Evolutionary conservation across 768 basidiomycete genomes (phyloP).

Genomic region (Leccinellum luteum): DNA sequence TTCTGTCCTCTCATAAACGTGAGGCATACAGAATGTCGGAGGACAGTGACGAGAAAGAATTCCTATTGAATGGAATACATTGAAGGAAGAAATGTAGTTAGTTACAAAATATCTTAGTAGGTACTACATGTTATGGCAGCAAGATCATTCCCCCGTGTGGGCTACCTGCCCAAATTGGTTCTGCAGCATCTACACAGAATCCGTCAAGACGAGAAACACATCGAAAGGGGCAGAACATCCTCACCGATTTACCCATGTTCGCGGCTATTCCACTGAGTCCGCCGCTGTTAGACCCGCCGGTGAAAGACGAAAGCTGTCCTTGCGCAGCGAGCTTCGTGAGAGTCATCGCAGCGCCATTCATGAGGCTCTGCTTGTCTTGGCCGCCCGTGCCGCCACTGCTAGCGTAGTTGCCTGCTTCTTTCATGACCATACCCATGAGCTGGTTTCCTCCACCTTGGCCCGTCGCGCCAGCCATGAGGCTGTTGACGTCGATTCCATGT

Average conservation of each 20-base stretch:
- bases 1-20: too few relatives aligned
- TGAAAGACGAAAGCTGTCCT: constrained; percentile 42
- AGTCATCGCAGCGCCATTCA: constrained; percentile 85
- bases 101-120: too few relatives aligned
- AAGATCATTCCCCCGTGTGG: too few relatives aligned
- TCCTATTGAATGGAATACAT: too few relatives aligned
- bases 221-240: neutral
- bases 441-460: constrained; percentile 51
- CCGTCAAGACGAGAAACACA: neutral
- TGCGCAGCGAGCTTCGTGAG: constrained; percentile 81
- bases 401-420: constrained; percentile 73
- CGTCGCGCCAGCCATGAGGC: constrained; percentile 30
- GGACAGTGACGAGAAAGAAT: too few relatives aligned
- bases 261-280: constrained; percentile 57
- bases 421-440: constrained; percentile 85
- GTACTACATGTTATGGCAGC: too few relatives aligned
- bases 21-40: too few relatives aligned
- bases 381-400: constrained; percentile 50
- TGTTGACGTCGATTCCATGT: constrained; percentile 32
- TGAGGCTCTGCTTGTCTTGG: constrained; percentile 71
- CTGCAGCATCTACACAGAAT: neutral
- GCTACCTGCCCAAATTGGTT: neutral
- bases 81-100: too few relatives aligned
- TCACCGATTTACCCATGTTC: constrained; percentile 51
- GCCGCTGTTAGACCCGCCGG: constrained; percentile 66